Base-by-base conservation (phyloP, 768 basidiomycete genomes). In the Amanita polypyramis region DNA sequence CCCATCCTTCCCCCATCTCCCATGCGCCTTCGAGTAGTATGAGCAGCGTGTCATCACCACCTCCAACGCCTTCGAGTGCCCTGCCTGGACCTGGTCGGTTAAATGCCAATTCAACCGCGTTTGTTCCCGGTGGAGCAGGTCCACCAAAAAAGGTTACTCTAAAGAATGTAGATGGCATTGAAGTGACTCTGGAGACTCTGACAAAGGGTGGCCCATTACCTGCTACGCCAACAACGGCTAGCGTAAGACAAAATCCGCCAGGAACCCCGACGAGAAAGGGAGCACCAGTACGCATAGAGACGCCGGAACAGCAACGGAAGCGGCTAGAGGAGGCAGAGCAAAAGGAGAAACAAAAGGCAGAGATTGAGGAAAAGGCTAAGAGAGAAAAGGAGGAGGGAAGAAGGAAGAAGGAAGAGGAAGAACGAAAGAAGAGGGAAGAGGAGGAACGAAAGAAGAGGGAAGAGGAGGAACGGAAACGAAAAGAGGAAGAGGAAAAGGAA, bases 81-180 rank as follows among this genome's bases (percentile, higher is more conserved):
- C 63, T 61, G 43, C 69, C 72, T 17, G 55, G 65, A 15, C 53
- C 51, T 23, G 71, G 62, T 53, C 70, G 75, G 10, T 70, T 88
- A 42, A 86, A 80, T 57, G 75, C 76, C 3, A 72, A 70, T 56
- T 85, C 86, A 3, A 72, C 63, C 49, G 58, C 82, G 2, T 90
- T 89, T 59, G 78, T 87, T 14, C 86, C 87, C 5, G 59, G 66
- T 25, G 55, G 63, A 65, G 70, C 9, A 50, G 63, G 11, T 61
- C 68, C 33, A 54, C 61, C 47, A 74, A 40, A 39, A 36, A 47
- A 71, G 57, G 67, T 78, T 34, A 74, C 76, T 27, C 69, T 87
- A 51, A 86, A 84, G 64, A 76, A 66, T 47, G 65, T 73, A 35
- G 76, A 81, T 37, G 87, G 87, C 25, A 72, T 64, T 19, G 82